Base-by-base conservation (phyloP, 108 stramenopile species). In the Phaeodactylum tricornutum region DNA sequence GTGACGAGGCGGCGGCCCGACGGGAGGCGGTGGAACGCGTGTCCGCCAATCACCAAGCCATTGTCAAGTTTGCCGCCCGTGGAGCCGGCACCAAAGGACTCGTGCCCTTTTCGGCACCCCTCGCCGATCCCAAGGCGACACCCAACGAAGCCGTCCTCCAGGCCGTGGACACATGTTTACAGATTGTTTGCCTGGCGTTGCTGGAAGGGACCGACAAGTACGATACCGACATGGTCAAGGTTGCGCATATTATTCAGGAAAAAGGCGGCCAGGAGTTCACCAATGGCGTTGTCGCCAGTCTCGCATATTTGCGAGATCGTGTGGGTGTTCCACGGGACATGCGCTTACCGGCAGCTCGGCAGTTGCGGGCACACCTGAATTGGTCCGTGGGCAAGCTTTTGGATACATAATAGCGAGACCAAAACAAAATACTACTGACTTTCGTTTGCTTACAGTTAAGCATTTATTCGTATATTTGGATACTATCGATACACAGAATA, bases 271-370 rank as follows among this genome's bases (percentile, higher is more conserved):
- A 49, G 6, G 79, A 76, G 25, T 64, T 65, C 22, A 48, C 53
- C 1, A 65, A 62, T 27, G 64, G 71, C 26, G 61, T 81, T 9
- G 50, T 64, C 26, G 43, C 50, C 0, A 77, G 77, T 43, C 46
- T 93, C 29, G 59, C 72, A 4, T 96, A 96, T 52, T 50, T 96
- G 43, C 57, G 95, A 46, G 92, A 93, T 59, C 67, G 95, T 44
- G 71, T 94, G 3, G 91, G 92, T 46, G 95, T 96, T 17, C 95
- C 95, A 6, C 65, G 95, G 9, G 95, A 96, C 47, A 84, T 96
- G 79, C 59, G 67, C 37, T 72, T 90, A 54, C 83, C 87, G 4
- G 92, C 95, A 12, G 95, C 92, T 0, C 58, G 93, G 29, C 85
- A 93, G 54, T 57, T 96, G 16, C 62, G 86, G 38, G 75, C 80